Base-by-base conservation (phyloP, 1,284 basidiomycete species). In the Cryptococcus neoformans region DNA sequence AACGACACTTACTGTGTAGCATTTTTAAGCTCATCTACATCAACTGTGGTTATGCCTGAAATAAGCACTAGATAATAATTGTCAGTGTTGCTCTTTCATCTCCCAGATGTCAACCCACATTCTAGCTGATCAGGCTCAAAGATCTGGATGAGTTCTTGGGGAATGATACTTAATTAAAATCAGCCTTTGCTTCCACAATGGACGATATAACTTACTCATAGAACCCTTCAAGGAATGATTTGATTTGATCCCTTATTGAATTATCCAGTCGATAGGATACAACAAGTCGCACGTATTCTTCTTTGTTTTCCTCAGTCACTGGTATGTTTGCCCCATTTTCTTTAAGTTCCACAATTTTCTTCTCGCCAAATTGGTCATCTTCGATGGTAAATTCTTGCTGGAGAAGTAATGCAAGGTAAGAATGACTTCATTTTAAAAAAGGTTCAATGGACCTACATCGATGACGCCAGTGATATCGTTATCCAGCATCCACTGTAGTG, bases 61-160 rank as follows among this genome's bases (percentile, higher is more conserved):
- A 97, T 97, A 48, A 97, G 83, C n/a, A 97, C 72, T 75, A 50
- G 49, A 67, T 67, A 51, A 21, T 4, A 9, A 36, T 5, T 65
- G 63, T 62, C 71, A 73, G 46, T 56, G 37, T 12, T 11, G 46
- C 21, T 48, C n/a, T 11, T 7, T 36, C 16, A 12, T 11, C 41
- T 21, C 17, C 16, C 11, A 9, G 63, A 54, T 53, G 64, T 65
- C 35, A 5, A 81, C 73, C 69, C 48, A 73, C 73, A 83, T 77
- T 99, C 96, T 44, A 99, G 84, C 74, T 99, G 96, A 79, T 96
- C 89, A 65, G 98, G 95, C 70, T 96, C 94, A 80, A 99, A 99
- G 65, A 83, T 82, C 60, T 81, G 77, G 57, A 82, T 78, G 34
- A 81, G 68, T 36, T 68, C 63, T 49, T 67, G 63, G 46, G 69